These are phyloP conservation scores for Podosphaera leucotricha DNA, from an alignment of 2,329 filamentous ascomycete genomes.

Conservation along the genomic window DNA sequence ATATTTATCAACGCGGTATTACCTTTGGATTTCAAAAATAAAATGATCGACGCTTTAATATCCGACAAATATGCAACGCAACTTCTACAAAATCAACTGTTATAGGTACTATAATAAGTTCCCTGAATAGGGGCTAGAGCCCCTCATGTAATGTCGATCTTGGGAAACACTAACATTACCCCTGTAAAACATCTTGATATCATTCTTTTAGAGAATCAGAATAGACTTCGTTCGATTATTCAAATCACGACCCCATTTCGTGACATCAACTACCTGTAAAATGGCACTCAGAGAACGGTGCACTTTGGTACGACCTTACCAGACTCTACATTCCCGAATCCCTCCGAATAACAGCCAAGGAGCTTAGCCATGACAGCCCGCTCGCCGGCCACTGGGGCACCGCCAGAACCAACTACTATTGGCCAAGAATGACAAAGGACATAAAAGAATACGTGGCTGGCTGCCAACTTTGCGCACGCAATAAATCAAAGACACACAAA, in stretches of 20 bases:
- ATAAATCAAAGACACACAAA: background rate
- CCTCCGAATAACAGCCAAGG: constrained; percentile 1
- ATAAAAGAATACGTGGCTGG: background rate
- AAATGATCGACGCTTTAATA: background rate
- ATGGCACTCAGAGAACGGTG: background rate
- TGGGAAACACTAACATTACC: too few relatives aligned
- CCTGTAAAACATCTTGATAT: too few relatives aligned
- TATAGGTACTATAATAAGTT: too few relatives aligned
- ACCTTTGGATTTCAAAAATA: background rate
- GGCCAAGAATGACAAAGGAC: background rate
- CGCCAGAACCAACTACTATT: background rate
- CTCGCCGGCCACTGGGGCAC: background rate
- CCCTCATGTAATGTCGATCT: too few relatives aligned
- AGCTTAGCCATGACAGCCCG: constrained; percentile 1
- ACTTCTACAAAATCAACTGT: background rate
- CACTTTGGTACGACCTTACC: background rate
- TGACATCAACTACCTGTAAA: background rate
- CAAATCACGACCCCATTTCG: too few relatives aligned
- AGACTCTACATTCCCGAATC: background rate
- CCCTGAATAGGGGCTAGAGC: too few relatives aligned
- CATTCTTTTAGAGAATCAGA: too few relatives aligned
- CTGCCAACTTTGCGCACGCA: background rate
- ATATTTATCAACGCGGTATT: background rate
- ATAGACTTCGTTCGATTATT: too few relatives aligned
- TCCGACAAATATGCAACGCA: background rate